Evolutionary conservation across 495 filamentous ascomycete genomes (phyloP), one percentile per base, ranked within the genome.

Genomic region (Aspergillus ellipticus): DNA sequence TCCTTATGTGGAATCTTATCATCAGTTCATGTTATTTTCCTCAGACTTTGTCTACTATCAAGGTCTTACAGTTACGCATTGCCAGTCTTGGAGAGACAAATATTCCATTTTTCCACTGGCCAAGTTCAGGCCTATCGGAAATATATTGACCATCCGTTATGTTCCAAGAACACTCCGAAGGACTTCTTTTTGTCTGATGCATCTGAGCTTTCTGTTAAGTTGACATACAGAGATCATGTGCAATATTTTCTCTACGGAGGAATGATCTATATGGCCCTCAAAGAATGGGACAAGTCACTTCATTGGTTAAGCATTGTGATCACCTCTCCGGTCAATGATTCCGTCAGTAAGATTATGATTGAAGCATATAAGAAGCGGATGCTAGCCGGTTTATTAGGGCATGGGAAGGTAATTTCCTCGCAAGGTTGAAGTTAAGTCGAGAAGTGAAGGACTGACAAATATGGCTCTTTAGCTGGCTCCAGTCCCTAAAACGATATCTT

Each of bases 341-440:
- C 77, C 11, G 76, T 81, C 17, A 93, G 85, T 70, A 86, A 84
- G 69, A 79, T 94, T 26, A 90, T 92, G 86, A 78, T 89, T 2
- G 91, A 96, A 62, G 90, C 89, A 13, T 95, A 96, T 76, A 96
- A 93, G 68, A 97, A 95, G 73, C 96, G 90, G 87, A 69, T 94
- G 8, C 73, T 98, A n/a, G 81, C 92, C 4, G 81, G 83, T 33
- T 72, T 96, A 35, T 75, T 97, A 9, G 74, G 79, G 17, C 73
- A 85, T 41, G 93, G 93, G 63, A 86, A 82, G 70, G 80, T 87
- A 61, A 72, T 59, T 67, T 66, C 20, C 69, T 9, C 19, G 61
- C 33, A 56, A 56, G 33, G 68, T 55, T 5, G 15, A 21, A 41
- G 1, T 19, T 11, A 26, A 6, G 21, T 37, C n/a, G 31, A 31